A percentile compares a stretch with the other conserved stretches of the same genome.
Evolutionary conservation across 176 grass and related monocot species (phyloP).

Genomic region (Triticum turgidum): DNA sequence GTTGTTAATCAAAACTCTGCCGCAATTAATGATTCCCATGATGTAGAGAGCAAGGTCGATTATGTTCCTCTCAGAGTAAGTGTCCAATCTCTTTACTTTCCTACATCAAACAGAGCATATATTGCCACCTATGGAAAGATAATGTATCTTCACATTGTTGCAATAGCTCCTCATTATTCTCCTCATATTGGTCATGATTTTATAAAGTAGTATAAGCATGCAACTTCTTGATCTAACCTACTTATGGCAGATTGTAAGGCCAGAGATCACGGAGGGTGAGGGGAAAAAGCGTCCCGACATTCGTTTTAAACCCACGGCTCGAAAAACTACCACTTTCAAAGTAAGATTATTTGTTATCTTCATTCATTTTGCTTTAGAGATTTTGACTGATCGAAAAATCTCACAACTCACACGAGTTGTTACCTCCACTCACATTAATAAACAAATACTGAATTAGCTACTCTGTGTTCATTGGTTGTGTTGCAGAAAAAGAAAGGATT

Average conservation of each 20-base stretch:
- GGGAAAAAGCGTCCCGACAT: background rate
- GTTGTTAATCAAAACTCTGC: background rate
- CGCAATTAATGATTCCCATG: background rate
- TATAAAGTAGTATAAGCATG: background rate
- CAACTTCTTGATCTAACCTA: background rate
- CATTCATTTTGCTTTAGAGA: background rate
- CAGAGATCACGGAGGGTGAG: background rate
- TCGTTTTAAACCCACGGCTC: background rate
- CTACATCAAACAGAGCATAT: background rate
- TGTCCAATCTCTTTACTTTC: background rate
- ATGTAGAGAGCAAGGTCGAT: background rate
- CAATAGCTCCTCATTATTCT: background rate
- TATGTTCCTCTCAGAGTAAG: conserved; percentile 12
- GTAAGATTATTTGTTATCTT: conserved; percentile 2
- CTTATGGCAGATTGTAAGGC: background rate
- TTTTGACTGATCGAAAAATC: background rate
- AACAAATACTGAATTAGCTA: background rate
- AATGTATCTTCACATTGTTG: background rate
- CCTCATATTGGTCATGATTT: background rate
- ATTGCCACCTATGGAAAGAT: background rate
- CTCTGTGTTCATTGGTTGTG: background rate
- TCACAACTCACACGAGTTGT: no score
- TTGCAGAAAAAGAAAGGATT: background rate
- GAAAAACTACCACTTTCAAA: conserved; percentile 7
- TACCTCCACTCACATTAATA: background rate